Percentiles rank a stretch among this genome's conserved stretches.
Conservation (phyloP, 2,329 filamentous ascomycete genomes). For the Aureobasidium mangrovei region DNA sequence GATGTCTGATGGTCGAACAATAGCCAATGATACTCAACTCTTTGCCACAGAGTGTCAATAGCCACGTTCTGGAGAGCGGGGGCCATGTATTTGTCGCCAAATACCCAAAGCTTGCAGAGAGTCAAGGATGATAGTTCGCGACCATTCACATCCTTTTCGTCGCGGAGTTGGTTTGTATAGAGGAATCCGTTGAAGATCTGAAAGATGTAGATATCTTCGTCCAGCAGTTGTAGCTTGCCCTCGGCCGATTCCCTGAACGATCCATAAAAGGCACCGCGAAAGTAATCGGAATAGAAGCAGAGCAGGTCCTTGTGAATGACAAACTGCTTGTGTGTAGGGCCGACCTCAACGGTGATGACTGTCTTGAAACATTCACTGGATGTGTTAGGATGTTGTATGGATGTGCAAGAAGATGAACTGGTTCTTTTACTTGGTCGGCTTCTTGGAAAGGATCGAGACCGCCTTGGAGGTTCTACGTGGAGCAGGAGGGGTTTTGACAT, state of each 20-base stretch:
- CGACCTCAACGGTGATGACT: too few species aligned
- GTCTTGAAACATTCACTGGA: too few species aligned
- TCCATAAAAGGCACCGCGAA: slow-evolving; percentile 15
- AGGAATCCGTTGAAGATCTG: slow-evolving; percentile 17
- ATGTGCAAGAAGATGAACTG: too few species aligned
- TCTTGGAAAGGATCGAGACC: too few species aligned
- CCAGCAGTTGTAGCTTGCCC: neutral
- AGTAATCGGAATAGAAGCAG: slow-evolving; percentile 20
- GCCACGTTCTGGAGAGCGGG: neutral
- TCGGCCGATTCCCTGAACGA: slow-evolving; percentile 15
- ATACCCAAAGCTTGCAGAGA: neutral
- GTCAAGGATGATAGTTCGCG: neutral
- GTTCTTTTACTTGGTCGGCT: too few species aligned
- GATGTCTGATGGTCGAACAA: neutral
- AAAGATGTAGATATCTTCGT: slow-evolving; percentile 16
- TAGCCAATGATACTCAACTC: neutral
- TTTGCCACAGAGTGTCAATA: neutral
- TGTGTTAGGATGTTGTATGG: too few species aligned
- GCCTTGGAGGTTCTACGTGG: too few species aligned
- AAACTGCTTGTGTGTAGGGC: neutral
- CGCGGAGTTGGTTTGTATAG: slow-evolving; percentile 9
- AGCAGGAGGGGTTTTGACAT: too few species aligned
- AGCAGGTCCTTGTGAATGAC: slow-evolving; percentile 18
- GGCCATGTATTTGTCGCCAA: neutral
- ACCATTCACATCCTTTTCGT: neutral